A percentile compares a stretch with the other conserved stretches of the same genome.
These are phyloP conservation scores for Venturia oleaginea DNA, from an alignment of 2,329 filamentous ascomycete genomes.

Conservation along the genomic window DNA sequence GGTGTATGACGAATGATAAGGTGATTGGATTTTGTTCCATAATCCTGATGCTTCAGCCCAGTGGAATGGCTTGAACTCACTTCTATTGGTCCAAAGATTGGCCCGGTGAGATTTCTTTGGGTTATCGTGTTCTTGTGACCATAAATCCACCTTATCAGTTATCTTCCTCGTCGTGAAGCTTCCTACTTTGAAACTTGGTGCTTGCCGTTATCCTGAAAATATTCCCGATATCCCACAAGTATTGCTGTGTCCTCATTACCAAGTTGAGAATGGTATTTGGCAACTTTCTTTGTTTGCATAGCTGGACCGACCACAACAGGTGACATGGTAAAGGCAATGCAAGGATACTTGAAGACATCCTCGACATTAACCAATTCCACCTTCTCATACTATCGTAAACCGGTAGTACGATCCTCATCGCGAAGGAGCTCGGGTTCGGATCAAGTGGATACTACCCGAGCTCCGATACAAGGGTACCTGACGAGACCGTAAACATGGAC, in stretches of 20 bases:
- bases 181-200: no score
- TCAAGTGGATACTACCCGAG: not conserved
- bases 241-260: not conserved
- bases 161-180: no score
- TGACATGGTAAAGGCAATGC: not conserved
- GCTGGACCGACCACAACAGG: not conserved
- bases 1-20: slow-evolving; percentile 1
- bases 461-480: not conserved
- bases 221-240: no score
- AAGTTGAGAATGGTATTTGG: no score
- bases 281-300: not conserved
- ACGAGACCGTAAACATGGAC: not conserved
- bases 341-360: not conserved
- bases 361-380: not conserved
- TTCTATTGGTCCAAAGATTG: not conserved
- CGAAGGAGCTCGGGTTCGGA: not conserved
- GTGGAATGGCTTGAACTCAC: no score
- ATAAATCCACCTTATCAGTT: no score
- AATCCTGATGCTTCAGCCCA: not conserved
- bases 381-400: not conserved
- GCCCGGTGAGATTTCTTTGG: no score
- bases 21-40: not conserved
- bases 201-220: no score
- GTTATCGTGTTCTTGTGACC: no score
- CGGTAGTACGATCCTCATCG: not conserved